Conservation (phyloP, 1,284 basidiomycete genomes). For the Flammula alnicola region DNA sequence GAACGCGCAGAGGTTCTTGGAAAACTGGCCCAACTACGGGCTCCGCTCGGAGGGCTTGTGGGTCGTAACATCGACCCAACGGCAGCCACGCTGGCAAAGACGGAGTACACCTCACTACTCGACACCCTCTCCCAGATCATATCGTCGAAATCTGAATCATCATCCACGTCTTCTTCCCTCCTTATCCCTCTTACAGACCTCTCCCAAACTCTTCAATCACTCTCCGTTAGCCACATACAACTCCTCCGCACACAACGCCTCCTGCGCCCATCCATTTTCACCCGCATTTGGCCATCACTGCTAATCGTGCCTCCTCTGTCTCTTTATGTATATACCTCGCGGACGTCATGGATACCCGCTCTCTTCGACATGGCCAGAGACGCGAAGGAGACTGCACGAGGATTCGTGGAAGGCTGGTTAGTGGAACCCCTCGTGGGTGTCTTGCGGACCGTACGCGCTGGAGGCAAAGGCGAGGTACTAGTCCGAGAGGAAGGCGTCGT, state of each 20-base stretch:
- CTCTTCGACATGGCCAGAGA: conserved; percentile 62
- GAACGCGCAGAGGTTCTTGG: conserved; percentile 68
- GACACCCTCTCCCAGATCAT: conserved; percentile 14
- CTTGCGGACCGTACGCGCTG: conserved; percentile 81
- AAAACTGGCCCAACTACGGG: conserved; percentile 56
- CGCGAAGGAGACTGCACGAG: conserved; percentile 69
- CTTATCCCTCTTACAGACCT: conserved; percentile 21
- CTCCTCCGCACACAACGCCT: conserved; percentile 41
- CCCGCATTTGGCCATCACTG: conserved; percentile 70
- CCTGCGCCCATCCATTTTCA: conserved; percentile 60
- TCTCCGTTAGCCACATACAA: conserved; percentile 20
- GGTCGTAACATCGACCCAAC: conserved; percentile 2
- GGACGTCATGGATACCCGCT: conserved; percentile 50
- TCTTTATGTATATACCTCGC: conserved; percentile 43
- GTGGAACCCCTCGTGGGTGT: conserved; percentile 87
- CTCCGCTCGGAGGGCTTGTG: conserved; percentile 37
- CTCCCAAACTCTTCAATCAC: conserved; percentile 21
- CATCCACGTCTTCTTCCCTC: conserved; percentile 6
- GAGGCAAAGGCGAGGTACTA: conserved; percentile 69
- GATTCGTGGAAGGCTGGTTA: conserved; percentile 87
- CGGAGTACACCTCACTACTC: conserved; percentile 19
- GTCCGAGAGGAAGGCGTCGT: conserved; percentile 78
- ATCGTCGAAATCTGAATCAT: background rate
- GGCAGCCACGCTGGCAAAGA: conserved; percentile 3
- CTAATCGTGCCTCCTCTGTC: conserved; percentile 66